These are phyloP conservation scores for Tolypocladium tundrense DNA, from an alignment of 2,329 filamentous ascomycete genomes.

Conservation along the genomic window DNA sequence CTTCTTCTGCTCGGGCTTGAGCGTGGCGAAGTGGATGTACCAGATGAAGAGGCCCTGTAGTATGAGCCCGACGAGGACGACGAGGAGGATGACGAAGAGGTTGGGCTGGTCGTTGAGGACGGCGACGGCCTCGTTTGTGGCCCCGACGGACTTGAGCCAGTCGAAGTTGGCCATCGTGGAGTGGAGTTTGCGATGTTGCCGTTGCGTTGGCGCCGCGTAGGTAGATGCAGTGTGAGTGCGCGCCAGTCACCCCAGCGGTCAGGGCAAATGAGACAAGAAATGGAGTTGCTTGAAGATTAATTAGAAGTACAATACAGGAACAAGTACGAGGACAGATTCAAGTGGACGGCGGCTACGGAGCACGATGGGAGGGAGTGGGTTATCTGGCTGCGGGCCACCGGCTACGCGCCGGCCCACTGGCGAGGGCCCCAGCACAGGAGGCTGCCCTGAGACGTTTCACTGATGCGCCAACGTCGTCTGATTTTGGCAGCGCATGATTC, in stretches of 20 bases:
- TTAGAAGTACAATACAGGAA: background rate
- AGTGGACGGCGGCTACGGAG: background rate
- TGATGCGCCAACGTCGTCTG: background rate
- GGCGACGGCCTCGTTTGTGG: constrained; percentile 46
- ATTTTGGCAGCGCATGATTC: background rate
- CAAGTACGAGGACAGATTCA: background rate
- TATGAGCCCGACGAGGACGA: constrained; percentile 40
- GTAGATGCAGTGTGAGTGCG: background rate
- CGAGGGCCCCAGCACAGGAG: constrained; percentile 1
- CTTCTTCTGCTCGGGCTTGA: constrained; percentile 51
- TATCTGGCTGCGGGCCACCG: background rate
- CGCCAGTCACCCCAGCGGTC: background rate
- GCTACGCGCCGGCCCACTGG: background rate
- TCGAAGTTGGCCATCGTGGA: constrained; percentile 41
- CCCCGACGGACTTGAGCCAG: constrained; percentile 46
- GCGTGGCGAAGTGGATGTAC: constrained; percentile 49
- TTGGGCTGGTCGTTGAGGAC: constrained; percentile 51
- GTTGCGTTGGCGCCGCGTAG: background rate
- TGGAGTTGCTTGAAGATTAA: background rate
- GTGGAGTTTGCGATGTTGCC: background rate
- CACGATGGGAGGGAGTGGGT: background rate
- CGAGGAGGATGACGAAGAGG: constrained; percentile 45
- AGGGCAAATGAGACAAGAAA: background rate
- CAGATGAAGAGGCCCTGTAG: constrained; percentile 37
- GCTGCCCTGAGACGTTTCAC: constrained; percentile 9